Evolutionary conservation across 2,329 filamentous ascomycete genomes (phyloP).

Genomic region (Cladosporium velox): DNA sequence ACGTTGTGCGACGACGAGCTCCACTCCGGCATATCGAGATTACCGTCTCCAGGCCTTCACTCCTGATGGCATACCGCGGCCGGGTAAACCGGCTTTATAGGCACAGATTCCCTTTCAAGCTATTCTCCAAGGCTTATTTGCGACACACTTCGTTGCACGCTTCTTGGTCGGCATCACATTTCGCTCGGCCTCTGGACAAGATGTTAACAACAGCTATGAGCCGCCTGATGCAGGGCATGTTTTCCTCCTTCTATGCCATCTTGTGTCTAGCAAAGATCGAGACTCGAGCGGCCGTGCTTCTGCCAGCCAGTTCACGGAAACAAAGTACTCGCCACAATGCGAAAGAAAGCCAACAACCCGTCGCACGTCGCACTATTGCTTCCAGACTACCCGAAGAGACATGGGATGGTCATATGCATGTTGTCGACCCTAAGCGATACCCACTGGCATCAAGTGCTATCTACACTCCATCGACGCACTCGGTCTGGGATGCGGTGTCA

Average conservation of each 20-base stretch:
- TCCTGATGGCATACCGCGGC: neutral
- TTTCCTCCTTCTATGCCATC: conserved; percentile 4
- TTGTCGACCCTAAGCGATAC: conserved; percentile 56
- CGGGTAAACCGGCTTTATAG: conserved; percentile 6
- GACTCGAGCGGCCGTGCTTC: neutral
- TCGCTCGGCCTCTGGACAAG: neutral
- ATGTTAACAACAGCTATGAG: conserved; percentile 2
- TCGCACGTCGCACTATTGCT: neutral
- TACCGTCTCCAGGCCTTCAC: neutral
- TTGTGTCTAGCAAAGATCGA: conserved; percentile 4
- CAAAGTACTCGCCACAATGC: neutral
- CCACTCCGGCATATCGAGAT: neutral
- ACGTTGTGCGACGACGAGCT: conserved; percentile 6
- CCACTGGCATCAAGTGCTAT: conserved; percentile 42
- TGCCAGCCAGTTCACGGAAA: neutral
- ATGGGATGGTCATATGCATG: conserved; percentile 57
- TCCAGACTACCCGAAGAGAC: neutral
- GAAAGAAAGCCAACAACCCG: neutral
- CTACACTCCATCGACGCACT: conserved; percentile 17
- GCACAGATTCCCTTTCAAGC: conserved; percentile 1
- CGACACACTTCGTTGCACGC: neutral
- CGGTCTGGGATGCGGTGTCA: conserved; percentile 18
- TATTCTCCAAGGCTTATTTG: conserved; percentile 2
- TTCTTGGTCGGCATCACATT: neutral
- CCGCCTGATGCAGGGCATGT: conserved; percentile 3